Evolutionary conservation across 2,329 filamentous ascomycete genomes (phyloP).

Genomic region (Trichoderma afroharzianum): DNA sequence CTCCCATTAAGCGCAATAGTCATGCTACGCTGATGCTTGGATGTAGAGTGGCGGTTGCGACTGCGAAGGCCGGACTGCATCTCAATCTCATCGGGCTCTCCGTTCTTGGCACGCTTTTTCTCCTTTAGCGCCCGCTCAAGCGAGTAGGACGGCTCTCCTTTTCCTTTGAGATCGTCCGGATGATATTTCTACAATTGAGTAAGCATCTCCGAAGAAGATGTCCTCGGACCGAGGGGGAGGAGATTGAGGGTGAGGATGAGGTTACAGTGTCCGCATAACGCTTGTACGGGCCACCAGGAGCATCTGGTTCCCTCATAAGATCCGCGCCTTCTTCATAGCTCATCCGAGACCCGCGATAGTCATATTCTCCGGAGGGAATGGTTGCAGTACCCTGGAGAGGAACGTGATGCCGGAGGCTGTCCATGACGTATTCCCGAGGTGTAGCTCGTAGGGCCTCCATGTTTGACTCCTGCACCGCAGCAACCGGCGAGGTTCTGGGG

Average conservation of each 20-base stretch:
- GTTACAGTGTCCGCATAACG: slow-evolving; percentile 68
- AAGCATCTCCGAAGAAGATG: background rate
- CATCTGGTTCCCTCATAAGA: slow-evolving; percentile 70
- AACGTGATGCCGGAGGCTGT: slow-evolving; percentile 68
- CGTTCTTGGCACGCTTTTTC: slow-evolving; percentile 39
- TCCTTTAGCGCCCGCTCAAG: slow-evolving; percentile 65
- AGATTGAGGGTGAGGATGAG: slow-evolving; percentile 31
- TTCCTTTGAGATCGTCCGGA: slow-evolving; percentile 75
- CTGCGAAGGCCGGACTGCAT: slow-evolving; percentile 11
- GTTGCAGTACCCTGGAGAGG: slow-evolving; percentile 77
- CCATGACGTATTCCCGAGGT: slow-evolving; percentile 70
- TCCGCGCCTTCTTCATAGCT: slow-evolving; percentile 83
- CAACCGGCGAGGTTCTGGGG: slow-evolving; percentile 64
- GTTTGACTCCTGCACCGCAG: slow-evolving; percentile 70
- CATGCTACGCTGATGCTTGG: slow-evolving; percentile 42
- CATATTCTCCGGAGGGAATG: slow-evolving; percentile 69
- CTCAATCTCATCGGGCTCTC: slow-evolving; percentile 3
- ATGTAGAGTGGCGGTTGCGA: background rate
- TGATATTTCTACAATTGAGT: slow-evolving; percentile 56
- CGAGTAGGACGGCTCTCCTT: slow-evolving; percentile 72
- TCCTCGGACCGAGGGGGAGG: background rate
- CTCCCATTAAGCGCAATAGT: slow-evolving; percentile 33
- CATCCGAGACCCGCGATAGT: slow-evolving; percentile 67
- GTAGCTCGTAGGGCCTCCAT: slow-evolving; percentile 76
- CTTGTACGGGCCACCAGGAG: slow-evolving; percentile 70